phyloP scores from a whole-genome alignment of 192 early-diverging fungal species.

The Linnemannia zychae region DNA sequence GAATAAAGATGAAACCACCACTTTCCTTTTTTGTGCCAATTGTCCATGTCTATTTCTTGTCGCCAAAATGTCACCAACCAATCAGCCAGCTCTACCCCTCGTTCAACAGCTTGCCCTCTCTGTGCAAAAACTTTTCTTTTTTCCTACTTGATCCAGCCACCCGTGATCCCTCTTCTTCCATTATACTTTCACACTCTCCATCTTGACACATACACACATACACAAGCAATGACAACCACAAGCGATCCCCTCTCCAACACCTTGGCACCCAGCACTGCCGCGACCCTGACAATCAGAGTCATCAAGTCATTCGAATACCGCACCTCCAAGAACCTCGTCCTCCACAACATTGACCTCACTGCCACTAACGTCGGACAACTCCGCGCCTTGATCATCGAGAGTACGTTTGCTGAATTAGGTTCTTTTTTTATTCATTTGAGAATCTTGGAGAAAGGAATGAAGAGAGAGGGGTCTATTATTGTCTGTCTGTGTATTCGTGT shows the following conservation, averaged over 20 bases:
- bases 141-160: background rate
- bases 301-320: conserved; percentile 96
- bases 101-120: too few relatives aligned
- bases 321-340: conserved; percentile 84
- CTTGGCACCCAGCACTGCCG: conserved; percentile 58
- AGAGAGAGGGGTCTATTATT: background rate
- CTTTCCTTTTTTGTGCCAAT: conserved; percentile 37
- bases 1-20: background rate
- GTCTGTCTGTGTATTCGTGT: background rate
- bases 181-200: background rate
- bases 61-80: background rate
- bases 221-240: conserved; percentile 4
- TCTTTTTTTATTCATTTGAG: too few relatives aligned
- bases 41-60: background rate
- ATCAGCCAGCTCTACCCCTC: background rate
- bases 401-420: conserved; percentile 49
- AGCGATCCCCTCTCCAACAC: conserved; percentile 61
- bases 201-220: background rate
- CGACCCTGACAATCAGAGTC: conserved; percentile 84
- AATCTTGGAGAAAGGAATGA: background rate
- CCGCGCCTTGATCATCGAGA: conserved; percentile 65
- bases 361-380: conserved; percentile 75
- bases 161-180: background rate
- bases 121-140: background rate
- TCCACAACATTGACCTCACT: conserved; percentile 78